These are phyloP conservation scores for Cadophora sp. DNA, from an alignment of 2,329 filamentous ascomycete genomes.

Conservation along the genomic window DNA sequence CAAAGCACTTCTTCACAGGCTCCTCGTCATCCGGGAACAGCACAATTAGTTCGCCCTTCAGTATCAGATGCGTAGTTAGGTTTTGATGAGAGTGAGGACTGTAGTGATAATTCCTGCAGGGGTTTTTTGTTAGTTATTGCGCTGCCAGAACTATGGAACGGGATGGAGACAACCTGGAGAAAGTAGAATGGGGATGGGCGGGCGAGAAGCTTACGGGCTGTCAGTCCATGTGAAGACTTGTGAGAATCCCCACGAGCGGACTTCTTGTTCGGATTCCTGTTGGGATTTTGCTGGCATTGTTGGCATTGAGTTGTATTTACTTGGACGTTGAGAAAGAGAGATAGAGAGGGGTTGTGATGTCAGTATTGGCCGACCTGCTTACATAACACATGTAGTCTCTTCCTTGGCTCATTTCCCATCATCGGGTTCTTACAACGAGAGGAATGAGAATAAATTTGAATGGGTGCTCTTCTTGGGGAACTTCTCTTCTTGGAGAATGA, in stretches of 20 bases:
- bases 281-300: slow-evolving; percentile 48
- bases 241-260: slow-evolving; percentile 72
- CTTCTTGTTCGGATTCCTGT: slow-evolving; percentile 62
- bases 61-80: slow-evolving; percentile 73
- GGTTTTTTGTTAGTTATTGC: slow-evolving; percentile 27
- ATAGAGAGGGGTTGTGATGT: slow-evolving; percentile 8
- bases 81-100: slow-evolving; percentile 69
- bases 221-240: slow-evolving; percentile 78
- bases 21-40: slow-evolving; percentile 66
- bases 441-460: too few relatives aligned
- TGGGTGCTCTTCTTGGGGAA: too few relatives aligned
- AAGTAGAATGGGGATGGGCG: not conserved
- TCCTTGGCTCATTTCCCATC: too few relatives aligned
- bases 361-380: not conserved
- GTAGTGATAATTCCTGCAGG: slow-evolving; percentile 68
- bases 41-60: slow-evolving; percentile 69
- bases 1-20: slow-evolving; percentile 63
- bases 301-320: not conserved
- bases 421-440: not conserved
- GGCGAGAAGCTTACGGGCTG: slow-evolving; percentile 60
- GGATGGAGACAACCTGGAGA: too few relatives aligned
- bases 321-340: not conserved
- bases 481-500: too few relatives aligned
- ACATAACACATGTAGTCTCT: not conserved
- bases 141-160: not conserved